Evolutionary conservation across 352 stramenopile species (phyloP), one percentile per base, ranked within the genome.

Genomic region (Pythium phragmiticola): DNA sequence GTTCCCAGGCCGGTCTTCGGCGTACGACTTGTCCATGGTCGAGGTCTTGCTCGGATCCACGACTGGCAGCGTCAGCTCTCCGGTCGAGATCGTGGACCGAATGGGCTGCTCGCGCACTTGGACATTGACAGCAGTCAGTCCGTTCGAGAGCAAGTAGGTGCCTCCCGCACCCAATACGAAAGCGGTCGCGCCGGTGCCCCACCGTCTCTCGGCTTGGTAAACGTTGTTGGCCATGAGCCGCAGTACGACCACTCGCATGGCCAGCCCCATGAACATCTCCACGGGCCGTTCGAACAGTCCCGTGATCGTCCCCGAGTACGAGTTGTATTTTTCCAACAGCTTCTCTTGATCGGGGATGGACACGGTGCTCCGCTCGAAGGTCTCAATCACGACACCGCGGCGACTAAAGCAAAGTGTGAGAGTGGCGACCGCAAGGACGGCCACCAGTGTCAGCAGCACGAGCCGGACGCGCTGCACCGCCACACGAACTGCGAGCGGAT

Each of bases 311-410:
- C 34, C 34, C 34, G 34, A 39, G 34, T 39, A 39, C 34, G 34
- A 6, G 34, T 39, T 62, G 55, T 62, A 62, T 14, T n/a, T 13
- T 11, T 62, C 55, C 21, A 53, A n/a, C 42, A 62, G n/a, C 9
- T 62, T 26, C 45, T 62, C 37, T 49, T 60, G 53, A 14, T 57
- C 51, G 17, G 34, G 4, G 4, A 45, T 34, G 2, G 51, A 46
- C 0, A 57, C 2, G 9, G 5, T 3, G 19, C 51, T 7, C 7
- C 51, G 51, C 19, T 45, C 33, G 8, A 57, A 57, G 19, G 23
- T 34, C 19, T 30, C 12, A n/a, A 57, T n/a, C 33, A 42, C 51
- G 23, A 37, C 28, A 23, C 49, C 51, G 14, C 30, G n/a, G 33
- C 23, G 30, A 17, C 45, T 50, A 19, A 57, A 57, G 5, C 23